Evolutionary conservation across 2,329 filamentous ascomycete species (phyloP).

Genomic region (Apiospora hydei): DNA sequence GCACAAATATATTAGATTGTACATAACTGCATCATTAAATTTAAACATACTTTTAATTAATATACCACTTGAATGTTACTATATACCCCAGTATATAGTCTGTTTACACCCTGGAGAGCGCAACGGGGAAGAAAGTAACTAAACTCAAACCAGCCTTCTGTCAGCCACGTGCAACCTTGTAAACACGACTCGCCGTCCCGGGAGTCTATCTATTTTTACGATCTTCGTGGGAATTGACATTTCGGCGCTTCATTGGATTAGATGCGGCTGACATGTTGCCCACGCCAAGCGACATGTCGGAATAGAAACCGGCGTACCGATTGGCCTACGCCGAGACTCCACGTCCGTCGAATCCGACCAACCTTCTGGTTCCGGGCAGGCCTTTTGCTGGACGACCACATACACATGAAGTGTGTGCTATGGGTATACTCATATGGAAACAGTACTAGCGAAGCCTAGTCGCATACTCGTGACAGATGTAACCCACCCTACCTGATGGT

Average conservation of each 20-base stretch:
- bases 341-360: background rate
- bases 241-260: background rate
- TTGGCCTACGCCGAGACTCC: background rate
- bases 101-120: background rate
- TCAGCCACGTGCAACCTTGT: background rate
- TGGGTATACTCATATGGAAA: background rate
- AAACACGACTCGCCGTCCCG: background rate
- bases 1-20: too few relatives aligned
- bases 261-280: slow-evolving; percentile 7
- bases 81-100: too few relatives aligned
- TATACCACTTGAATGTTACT: too few relatives aligned
- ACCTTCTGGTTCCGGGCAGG: background rate
- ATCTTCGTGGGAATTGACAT: background rate
- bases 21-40: too few relatives aligned
- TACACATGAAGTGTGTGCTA: too few relatives aligned
- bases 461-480: background rate
- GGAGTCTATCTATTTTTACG: background rate
- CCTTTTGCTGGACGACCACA: background rate
- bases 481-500: background rate
- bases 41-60: too few relatives aligned
- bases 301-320: background rate
- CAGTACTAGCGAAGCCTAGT: too few relatives aligned
- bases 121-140: background rate
- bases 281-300: slow-evolving; percentile 7
- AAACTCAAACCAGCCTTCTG: background rate